phyloP scores from a whole-genome alignment of 768 basidiomycete species.

The Psilocybe sp. region DNA sequence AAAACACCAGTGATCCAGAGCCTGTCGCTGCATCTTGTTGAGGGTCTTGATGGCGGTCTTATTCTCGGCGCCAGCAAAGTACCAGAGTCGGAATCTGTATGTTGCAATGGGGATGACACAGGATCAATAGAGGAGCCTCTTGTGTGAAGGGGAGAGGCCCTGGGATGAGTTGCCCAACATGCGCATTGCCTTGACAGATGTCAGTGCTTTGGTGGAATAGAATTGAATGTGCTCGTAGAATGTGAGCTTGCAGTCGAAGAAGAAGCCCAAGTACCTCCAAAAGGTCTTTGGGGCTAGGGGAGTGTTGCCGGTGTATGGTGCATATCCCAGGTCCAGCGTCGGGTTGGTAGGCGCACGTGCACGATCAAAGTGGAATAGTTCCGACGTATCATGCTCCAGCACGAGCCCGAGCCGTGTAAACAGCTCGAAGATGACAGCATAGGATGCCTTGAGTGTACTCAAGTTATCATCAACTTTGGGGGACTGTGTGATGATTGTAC shows the following conservation, averaged over 20 bases:
- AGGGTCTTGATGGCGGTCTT: neutral
- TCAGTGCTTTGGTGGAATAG: slow-evolving; percentile 6
- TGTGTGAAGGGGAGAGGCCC: neutral
- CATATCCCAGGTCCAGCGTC: neutral
- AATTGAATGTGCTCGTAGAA: neutral
- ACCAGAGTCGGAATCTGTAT: slow-evolving; percentile 4
- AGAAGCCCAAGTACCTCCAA: slow-evolving; percentile 6
- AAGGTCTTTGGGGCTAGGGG: slow-evolving; percentile 1
- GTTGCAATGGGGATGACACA: slow-evolving; percentile 2
- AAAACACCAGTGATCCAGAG: slow-evolving; percentile 5
- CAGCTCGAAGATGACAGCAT: too few relatives aligned
- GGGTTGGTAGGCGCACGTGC: neutral
- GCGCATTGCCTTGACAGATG: slow-evolving; percentile 3
- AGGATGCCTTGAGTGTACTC: too few relatives aligned
- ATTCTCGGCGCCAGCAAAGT: neutral
- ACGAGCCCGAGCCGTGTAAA: too few relatives aligned
- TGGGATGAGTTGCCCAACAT: slow-evolving; percentile 5
- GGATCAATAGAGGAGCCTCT: neutral
- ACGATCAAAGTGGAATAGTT: neutral
- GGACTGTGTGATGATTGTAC: too few relatives aligned
- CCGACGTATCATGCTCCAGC: too few relatives aligned
- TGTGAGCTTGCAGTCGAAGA: neutral
- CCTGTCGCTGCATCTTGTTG: neutral
- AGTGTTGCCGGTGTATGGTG: neutral
- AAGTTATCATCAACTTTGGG: too few relatives aligned